Conservation (phyloP, 352 stramenopile genomes). For the Globisporangium camurandrum region DNA sequence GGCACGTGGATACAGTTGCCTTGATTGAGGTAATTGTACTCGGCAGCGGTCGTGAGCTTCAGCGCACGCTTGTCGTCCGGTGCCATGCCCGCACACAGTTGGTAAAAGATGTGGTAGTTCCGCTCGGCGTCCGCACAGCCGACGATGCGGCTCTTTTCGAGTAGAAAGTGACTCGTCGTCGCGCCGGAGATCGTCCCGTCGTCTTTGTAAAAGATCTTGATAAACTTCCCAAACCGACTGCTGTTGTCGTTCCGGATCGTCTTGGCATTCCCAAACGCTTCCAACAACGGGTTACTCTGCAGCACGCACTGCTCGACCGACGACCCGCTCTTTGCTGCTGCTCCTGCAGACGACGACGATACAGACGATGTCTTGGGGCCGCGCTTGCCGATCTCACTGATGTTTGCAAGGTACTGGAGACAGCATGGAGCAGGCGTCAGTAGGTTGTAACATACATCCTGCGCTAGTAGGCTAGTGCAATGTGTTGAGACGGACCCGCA, state of each 20-base stretch:
- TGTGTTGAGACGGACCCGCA: conserved; percentile 45
- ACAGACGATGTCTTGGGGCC: conserved; percentile 35
- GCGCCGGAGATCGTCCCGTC: conserved; percentile 88
- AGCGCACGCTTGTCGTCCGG: conserved; percentile 61
- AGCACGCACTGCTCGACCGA: conserved; percentile 88
- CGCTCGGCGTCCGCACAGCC: conserved; percentile 89
- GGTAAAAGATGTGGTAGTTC: conserved; percentile 99
- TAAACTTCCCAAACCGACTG: conserved; percentile 95
- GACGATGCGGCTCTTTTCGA: conserved; percentile 97
- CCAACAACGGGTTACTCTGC: conserved; percentile 89
- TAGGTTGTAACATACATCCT: neutral
- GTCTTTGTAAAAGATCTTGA: conserved; percentile 92
- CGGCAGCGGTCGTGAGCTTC: conserved; percentile 79
- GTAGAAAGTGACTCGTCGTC: conserved; percentile 95
- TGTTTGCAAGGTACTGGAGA: conserved; percentile 80
- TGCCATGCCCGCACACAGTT: conserved; percentile 86
- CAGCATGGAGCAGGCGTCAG: neutral
- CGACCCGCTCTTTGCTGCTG: conserved; percentile 39
- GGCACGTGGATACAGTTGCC: conserved; percentile 88
- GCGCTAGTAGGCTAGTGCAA: too few relatives aligned
- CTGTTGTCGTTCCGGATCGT: conserved; percentile 96
- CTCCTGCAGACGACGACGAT: too few relatives aligned
- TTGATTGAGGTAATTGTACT: conserved; percentile 93
- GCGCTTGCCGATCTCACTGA: conserved; percentile 84
- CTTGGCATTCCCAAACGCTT: conserved; percentile 92